A percentile compares a stretch with the other conserved stretches of the same genome.
Conservation (phyloP, 768 basidiomycete species). For the Cystoderma amianthinum region DNA sequence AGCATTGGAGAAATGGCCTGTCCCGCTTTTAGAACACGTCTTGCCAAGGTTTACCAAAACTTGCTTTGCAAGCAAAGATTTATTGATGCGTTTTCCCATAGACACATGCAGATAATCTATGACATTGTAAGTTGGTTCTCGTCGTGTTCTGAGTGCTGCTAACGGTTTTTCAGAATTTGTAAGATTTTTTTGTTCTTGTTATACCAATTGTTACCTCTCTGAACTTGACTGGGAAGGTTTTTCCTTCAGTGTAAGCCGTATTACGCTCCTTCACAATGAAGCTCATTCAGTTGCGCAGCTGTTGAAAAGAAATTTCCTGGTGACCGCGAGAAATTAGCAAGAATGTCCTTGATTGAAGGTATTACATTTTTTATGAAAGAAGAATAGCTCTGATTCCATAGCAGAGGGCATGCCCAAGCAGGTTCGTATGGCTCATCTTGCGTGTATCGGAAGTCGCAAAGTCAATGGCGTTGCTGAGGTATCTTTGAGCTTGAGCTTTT, state of each 20-base stretch:
- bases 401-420: conserved; percentile 82
- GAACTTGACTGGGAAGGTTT: conserved; percentile 32
- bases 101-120: conserved; percentile 91
- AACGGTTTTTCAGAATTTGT: conserved; percentile 38
- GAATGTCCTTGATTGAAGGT: conserved; percentile 95
- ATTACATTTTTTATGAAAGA: not conserved
- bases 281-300: conserved; percentile 26
- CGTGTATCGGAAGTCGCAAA: conserved; percentile 78
- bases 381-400: not conserved
- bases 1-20: conserved; percentile 89
- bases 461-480: conserved; percentile 97
- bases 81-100: too few species aligned
- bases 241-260: conserved; percentile 60
- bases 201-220: not conserved
- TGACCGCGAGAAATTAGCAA: conserved; percentile 68
- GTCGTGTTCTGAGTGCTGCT: not conserved
- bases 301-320: conserved; percentile 90
- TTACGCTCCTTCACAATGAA: not conserved
- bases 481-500: too few species aligned
- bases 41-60: too few species aligned
- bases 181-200: conserved; percentile 11
- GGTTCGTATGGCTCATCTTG: conserved; percentile 87
- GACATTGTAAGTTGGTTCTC: conserved; percentile 71
- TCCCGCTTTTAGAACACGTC: conserved; percentile 78
- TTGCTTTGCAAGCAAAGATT: too few species aligned